Base-by-base conservation (phyloP, 2,329 filamentous ascomycete species). In the Coleophoma eucalyptorum region DNA sequence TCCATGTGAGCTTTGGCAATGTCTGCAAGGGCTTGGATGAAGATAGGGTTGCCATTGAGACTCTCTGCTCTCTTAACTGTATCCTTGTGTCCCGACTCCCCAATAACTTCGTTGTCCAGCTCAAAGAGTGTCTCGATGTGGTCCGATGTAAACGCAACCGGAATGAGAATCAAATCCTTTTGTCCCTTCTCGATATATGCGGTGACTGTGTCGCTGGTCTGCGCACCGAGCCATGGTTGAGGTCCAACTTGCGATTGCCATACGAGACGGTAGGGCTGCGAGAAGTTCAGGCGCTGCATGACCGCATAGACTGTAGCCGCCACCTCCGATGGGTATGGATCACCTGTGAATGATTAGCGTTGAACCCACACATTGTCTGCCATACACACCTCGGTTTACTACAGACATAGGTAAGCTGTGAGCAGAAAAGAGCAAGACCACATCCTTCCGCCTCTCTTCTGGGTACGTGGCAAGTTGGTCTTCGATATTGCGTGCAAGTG, bases 241-340 rank as follows among this genome's bases (percentile, higher is more conserved):
- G 95, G 94, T 7, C 95, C 94, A 56, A 99, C 94, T 71, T 99
- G 94, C 5, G 92, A 97, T 70, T 99, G 94, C 94, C 94, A 99
- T 64, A 92, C 94, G 16, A 99, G 78, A 49, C 94, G 86, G 72
- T 97, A 97, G 5, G 89, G 90, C 72, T 99, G 94, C 54, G 83
- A 86, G 70, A 94, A 91, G 32, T 86, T 86, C 13, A 99, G 78
- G 45, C 90, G 81, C 67, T 95, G 83, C 88, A 97, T 97, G n/a
- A 99, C 93, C 3, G 93, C 92, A 65, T 96, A 86, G 8, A 97
- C 94, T 0, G 94, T 99, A 10, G 94, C 94, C 6, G 90, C 93
- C 5, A 99, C 94, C 69, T 99, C 94, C 32, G 90, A 87, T 1
- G 94, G 93, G 67, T 99, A 99, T 1, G 94, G 89, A 63, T 99